A percentile compares a stretch with the other conserved stretches of the same genome.
Conservation (phyloP, 495 filamentous ascomycete species). For the Neurospora intermedia region DNA sequence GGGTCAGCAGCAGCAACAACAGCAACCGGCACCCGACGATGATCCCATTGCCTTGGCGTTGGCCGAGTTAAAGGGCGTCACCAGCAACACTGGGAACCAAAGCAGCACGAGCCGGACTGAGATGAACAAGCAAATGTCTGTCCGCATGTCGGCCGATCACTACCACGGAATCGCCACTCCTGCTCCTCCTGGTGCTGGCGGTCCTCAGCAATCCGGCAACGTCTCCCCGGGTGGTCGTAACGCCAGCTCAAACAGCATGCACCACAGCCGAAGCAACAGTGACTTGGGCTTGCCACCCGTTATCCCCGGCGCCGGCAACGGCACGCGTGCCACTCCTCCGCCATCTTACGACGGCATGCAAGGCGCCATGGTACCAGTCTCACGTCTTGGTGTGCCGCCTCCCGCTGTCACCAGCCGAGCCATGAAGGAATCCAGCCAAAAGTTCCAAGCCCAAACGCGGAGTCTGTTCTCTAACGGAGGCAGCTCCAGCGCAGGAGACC, state of each 20-base stretch:
- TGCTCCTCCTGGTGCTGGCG: conserved; percentile 48
- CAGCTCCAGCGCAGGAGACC: conserved; percentile 21
- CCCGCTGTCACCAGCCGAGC: conserved; percentile 84
- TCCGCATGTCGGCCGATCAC: conserved; percentile 81
- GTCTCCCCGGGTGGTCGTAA: conserved; percentile 40
- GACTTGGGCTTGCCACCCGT: conserved; percentile 36
- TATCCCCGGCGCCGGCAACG: conserved; percentile 36
- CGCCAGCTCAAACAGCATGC: conserved; percentile 11
- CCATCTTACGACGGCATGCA: conserved; percentile 82
- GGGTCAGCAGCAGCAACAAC: conserved; percentile 17
- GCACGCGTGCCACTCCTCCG: conserved; percentile 60
- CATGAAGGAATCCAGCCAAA: conserved; percentile 87
- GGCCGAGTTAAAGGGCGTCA: conserved; percentile 80
- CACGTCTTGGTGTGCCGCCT: conserved; percentile 78
- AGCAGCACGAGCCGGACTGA: not conserved
- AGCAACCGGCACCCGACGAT: conserved; percentile 30
- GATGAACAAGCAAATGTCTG: conserved; percentile 51
- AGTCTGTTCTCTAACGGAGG: conserved; percentile 49
- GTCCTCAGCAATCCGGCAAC: conserved; percentile 25
- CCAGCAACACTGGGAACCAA: conserved; percentile 1
- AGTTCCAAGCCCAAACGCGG: conserved; percentile 72
- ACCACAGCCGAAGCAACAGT: not conserved
- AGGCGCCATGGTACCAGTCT: conserved; percentile 55
- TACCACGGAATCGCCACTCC: conserved; percentile 88
- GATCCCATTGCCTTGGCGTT: conserved; percentile 91